Base-by-base conservation (phyloP, 352 stramenopile species). In the Pythium sp. region DNA sequence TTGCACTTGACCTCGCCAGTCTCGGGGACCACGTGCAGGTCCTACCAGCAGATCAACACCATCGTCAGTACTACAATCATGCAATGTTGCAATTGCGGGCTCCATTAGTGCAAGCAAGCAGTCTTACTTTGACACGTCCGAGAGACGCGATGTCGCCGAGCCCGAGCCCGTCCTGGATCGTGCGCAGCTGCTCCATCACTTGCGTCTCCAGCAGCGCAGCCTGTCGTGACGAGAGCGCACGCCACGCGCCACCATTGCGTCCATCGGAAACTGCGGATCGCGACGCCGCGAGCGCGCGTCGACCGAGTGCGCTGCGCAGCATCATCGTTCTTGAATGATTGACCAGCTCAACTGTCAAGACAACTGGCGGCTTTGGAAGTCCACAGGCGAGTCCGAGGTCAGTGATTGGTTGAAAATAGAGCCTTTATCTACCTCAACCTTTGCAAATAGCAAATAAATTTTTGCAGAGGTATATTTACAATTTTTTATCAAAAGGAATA, bases 91-190 rank as follows among this genome's bases (percentile, higher is more conserved):
- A 8, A 49, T n/a, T n/a, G 15, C 14, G 41, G 15, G 5, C 41
- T 49, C 41, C 41, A 49, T n/a, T n/a, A 49, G n/a, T 20, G 1
- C 56, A 32, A 20, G 11, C n/a, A 26, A 26, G 28, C 7, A 5
- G 22, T 46, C 73, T 24, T 59, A 93, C 87, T 76, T 95, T 95
- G 58, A 95, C 79, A 59, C 82, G 84, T n/a, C 88, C 86, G 36
- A 91, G 70, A 9, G 86, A 78, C 26, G 91, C 82, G 46, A 95
- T 90, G 59, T 94, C 77, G 60, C 82, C 81, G 57, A 93, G 76
- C 15, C 87, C 83, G 41, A 95, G 72, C 3, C 86, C 86, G 62
- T 95, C 86, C 47, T 79, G 77, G 32, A 95, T 76, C n/a, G 70
- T 64, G 32, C 85, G 83, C 58, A 95, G 71, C 58, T 80, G 79